Conservation (phyloP, 2,329 filamentous ascomycete genomes). For the Diaporthe citri region DNA sequence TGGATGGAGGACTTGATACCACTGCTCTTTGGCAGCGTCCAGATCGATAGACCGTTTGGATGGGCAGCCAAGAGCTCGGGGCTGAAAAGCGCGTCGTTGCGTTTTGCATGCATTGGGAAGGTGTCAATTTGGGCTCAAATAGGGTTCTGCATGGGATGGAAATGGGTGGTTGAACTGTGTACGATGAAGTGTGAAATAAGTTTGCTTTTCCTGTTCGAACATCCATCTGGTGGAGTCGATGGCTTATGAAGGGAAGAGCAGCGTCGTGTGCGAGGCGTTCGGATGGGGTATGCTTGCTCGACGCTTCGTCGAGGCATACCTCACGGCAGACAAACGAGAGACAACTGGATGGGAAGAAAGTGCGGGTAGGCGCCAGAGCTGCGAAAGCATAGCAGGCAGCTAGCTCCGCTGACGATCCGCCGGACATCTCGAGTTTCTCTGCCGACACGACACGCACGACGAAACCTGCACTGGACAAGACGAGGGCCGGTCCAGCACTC, state of each 20-base stretch:
- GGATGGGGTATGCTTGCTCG: neutral
- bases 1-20: conserved; percentile 38
- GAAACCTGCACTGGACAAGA: conserved; percentile 34
- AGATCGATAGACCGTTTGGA: conserved; percentile 16
- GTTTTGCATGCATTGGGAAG: conserved; percentile 41
- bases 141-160: conserved; percentile 38
- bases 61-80: conserved; percentile 27
- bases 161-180: conserved; percentile 38
- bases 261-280: conserved; percentile 7
- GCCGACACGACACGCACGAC: conserved; percentile 25
- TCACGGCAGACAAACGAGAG: conserved; percentile 33
- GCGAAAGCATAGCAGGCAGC: conserved; percentile 38
- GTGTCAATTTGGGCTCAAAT: conserved; percentile 37
- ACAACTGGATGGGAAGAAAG: conserved; percentile 13
- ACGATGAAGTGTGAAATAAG: conserved; percentile 39
- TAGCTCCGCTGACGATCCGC: conserved; percentile 26
- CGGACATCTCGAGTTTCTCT: conserved; percentile 27
- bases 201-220: conserved; percentile 27
- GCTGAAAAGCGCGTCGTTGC: conserved; percentile 39
- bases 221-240: conserved; percentile 26
- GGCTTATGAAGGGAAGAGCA: conserved; percentile 10
- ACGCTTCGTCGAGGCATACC: neutral
- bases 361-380: conserved; percentile 34
- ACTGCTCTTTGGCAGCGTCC: conserved; percentile 18
- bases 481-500: conserved; percentile 18